phyloP scores from a whole-genome alignment of 352 stramenopile genomes.

The Globisporangium abappressorium region DNA sequence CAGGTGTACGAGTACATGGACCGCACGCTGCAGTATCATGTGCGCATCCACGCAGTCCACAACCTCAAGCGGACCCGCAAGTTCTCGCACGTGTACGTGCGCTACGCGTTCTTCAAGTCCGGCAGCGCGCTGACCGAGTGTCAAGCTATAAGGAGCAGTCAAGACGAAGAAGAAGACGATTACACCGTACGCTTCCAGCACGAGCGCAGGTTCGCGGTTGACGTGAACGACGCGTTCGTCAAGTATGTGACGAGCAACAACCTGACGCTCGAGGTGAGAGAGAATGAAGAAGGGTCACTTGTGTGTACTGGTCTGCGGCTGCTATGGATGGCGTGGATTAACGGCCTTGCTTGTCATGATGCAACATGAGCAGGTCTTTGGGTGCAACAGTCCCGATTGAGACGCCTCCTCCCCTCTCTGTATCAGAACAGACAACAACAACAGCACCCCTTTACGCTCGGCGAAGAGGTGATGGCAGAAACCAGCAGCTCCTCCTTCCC shows the following conservation, averaged over 20 bases:
- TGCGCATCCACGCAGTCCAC: conserved; percentile 26
- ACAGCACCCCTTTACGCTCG: neutral
- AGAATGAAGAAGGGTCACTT: neutral
- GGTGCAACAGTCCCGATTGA: conserved; percentile 5
- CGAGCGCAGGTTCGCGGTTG: conserved; percentile 36
- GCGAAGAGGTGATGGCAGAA: neutral
- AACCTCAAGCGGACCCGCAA: conserved; percentile 26
- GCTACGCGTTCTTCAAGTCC: conserved; percentile 49
- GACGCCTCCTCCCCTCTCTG: neutral
- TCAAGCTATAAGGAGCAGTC: conserved; percentile 9
- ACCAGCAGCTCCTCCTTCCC: neutral
- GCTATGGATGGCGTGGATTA: neutral
- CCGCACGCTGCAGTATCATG: conserved; percentile 41
- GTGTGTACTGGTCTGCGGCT: neutral
- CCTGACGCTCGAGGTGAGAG: conserved; percentile 43
- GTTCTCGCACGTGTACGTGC: conserved; percentile 36
- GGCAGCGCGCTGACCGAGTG: conserved; percentile 25
- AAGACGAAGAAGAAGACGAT: conserved; percentile 6
- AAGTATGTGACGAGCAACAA: conserved; percentile 46
- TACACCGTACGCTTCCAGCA: conserved; percentile 13
- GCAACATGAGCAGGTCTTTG: conserved; percentile 10
- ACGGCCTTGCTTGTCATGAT: neutral
- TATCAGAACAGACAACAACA: neutral
- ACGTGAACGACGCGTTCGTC: conserved; percentile 47
- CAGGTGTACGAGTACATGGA: conserved; percentile 56